Conservation (phyloP, 2,329 filamentous ascomycete genomes). For the Fusarium torreyae region DNA sequence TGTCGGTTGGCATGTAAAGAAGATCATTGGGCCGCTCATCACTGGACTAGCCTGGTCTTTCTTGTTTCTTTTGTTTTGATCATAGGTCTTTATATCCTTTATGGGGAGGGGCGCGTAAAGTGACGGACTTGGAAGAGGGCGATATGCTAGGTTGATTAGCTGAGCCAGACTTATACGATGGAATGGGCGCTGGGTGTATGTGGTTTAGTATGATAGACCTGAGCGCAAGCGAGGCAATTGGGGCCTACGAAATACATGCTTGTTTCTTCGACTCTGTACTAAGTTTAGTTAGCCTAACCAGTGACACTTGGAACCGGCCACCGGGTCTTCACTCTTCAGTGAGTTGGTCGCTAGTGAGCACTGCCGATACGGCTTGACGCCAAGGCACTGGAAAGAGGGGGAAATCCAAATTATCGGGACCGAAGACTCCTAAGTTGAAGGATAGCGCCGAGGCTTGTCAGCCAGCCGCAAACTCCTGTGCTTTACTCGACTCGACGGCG, state of each 20-base stretch:
- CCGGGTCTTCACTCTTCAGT: conserved; percentile 2
- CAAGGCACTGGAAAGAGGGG: conserved; percentile 12
- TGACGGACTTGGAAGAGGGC: conserved; percentile 17
- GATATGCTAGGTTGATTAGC: conserved; percentile 14
- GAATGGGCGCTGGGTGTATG: conserved; percentile 29
- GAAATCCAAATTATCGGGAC: conserved; percentile 29
- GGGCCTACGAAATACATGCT: conserved; percentile 31
- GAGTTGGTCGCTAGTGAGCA: conserved; percentile 10
- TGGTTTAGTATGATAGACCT: conserved; percentile 22
- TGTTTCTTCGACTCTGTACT: conserved; percentile 14
- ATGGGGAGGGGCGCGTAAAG: conserved; percentile 25
- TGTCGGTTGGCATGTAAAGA: conserved; percentile 46
- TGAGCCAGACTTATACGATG: conserved; percentile 12
- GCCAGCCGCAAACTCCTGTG: conserved; percentile 36
- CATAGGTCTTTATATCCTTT: conserved; percentile 38
- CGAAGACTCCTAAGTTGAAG: conserved; percentile 14
- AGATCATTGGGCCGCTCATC: conserved; percentile 23
- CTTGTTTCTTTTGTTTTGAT: conserved; percentile 22
- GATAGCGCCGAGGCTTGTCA: conserved; percentile 26
- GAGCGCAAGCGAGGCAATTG: conserved; percentile 30
- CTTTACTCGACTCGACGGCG: conserved; percentile 22
- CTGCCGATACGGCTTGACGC: conserved; percentile 23
- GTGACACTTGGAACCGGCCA: conserved; percentile 9
- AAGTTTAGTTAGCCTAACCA: conserved; percentile 15
- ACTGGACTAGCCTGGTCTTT: conserved; percentile 5